phyloP scores from a whole-genome alignment of 2,329 filamentous ascomycete species.

The Dactylonectria estremocensis region DNA sequence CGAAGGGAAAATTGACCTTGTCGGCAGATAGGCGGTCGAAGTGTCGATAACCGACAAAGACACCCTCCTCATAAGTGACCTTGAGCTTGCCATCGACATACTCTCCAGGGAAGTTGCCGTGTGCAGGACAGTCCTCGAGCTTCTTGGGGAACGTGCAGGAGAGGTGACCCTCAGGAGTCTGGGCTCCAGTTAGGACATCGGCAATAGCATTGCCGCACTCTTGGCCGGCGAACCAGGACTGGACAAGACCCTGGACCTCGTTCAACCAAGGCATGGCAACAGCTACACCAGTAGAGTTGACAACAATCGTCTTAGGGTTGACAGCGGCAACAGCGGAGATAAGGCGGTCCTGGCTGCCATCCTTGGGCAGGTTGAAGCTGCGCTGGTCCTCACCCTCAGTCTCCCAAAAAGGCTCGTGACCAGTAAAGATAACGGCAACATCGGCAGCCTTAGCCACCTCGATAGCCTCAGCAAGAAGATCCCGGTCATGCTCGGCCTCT shows the following conservation, averaged over 20 bases:
- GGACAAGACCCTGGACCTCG: slow-evolving; percentile 72
- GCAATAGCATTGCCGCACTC: slow-evolving; percentile 79
- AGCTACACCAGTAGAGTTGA: slow-evolving; percentile 77
- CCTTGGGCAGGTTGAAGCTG: slow-evolving; percentile 77
- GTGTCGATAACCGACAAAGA: slow-evolving; percentile 79
- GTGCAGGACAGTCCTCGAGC: slow-evolving; percentile 75
- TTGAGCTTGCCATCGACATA: slow-evolving; percentile 62
- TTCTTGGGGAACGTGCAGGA: slow-evolving; percentile 74
- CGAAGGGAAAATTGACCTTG: slow-evolving; percentile 76
- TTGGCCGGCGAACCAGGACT: slow-evolving; percentile 80
- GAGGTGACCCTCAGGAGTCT: slow-evolving; percentile 76
- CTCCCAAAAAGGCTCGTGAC: slow-evolving; percentile 67
- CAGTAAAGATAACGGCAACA: slow-evolving; percentile 69
- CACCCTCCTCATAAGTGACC: slow-evolving; percentile 78
- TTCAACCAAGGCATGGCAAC: slow-evolving; percentile 72
- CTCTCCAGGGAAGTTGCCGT: slow-evolving; percentile 73
- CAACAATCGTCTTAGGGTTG: slow-evolving; percentile 73
- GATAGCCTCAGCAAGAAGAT: slow-evolving; percentile 65
- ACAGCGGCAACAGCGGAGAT: slow-evolving; percentile 69
- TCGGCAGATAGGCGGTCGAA: slow-evolving; percentile 73
- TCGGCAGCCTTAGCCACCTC: slow-evolving; percentile 72
- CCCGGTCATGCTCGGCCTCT: slow-evolving; percentile 52
- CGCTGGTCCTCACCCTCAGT: slow-evolving; percentile 77
- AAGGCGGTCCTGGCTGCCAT: slow-evolving; percentile 72
- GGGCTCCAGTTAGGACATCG: slow-evolving; percentile 75